phyloP scores from a whole-genome alignment of 768 basidiomycete genomes.

The Leucocoprinus leucothites region DNA sequence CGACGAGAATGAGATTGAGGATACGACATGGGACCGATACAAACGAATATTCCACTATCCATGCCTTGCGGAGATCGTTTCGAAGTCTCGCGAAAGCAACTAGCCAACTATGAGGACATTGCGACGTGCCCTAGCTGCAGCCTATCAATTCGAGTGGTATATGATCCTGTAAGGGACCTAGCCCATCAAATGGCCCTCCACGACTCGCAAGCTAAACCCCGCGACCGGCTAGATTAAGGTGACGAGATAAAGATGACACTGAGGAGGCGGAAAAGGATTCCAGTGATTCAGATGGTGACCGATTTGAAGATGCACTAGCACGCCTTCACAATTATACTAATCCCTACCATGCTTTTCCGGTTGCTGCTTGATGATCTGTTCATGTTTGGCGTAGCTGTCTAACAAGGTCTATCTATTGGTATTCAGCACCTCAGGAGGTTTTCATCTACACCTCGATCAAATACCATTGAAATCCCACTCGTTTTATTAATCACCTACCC shows the following conservation, averaged over 20 bases:
- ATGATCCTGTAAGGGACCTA: slow-evolving; percentile 86
- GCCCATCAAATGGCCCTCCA: slow-evolving; percentile 9
- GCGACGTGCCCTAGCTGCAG: slow-evolving; percentile 97
- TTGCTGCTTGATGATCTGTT: slow-evolving; percentile 23
- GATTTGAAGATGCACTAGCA: slow-evolving; percentile 67
- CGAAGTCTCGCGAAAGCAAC: slow-evolving; percentile 85
- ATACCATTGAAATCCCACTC: no score
- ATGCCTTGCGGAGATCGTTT: slow-evolving; percentile 98
- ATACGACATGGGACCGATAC: slow-evolving; percentile 86
- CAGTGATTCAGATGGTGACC: slow-evolving; percentile 36
- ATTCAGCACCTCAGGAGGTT: no score
- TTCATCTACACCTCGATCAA: no score
- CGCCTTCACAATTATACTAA: slow-evolving; percentile 47
- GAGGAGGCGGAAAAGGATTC: slow-evolving; percentile 29
- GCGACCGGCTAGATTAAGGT: slow-evolving; percentile 73
- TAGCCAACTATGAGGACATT: slow-evolving; percentile 87
- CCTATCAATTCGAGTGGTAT: slow-evolving; percentile 87
- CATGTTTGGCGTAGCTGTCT: no score
- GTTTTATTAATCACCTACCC: no score
- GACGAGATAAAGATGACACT: slow-evolving; percentile 47
- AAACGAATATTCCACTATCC: slow-evolving; percentile 92
- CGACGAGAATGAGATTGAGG: slow-evolving; percentile 97
- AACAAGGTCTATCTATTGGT: no score
- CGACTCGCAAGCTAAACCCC: slow-evolving; percentile 4
- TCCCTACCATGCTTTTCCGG: slow-evolving; percentile 14